phyloP scores from a whole-genome alignment of 2,329 filamentous ascomycete species.

The Helicocarpus griseus region DNA sequence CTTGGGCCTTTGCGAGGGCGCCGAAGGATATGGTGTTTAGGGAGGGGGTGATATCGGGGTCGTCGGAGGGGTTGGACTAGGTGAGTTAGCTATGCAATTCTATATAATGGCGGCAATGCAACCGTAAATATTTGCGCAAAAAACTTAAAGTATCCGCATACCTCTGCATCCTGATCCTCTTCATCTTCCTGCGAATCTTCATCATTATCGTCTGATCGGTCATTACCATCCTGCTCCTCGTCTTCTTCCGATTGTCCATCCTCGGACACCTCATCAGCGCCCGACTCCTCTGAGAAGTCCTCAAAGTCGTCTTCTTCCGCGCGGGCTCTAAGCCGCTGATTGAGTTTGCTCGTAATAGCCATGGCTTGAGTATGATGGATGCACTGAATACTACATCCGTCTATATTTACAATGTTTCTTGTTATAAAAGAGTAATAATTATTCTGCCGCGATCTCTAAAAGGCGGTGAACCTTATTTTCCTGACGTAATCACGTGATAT shows the following conservation, averaged over 20 bases:
- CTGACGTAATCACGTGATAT: background rate
- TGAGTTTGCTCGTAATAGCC: constrained; percentile 29
- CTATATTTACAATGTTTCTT: background rate
- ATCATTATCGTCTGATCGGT: constrained; percentile 20
- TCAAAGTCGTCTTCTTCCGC: constrained; percentile 30
- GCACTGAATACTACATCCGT: too few species aligned
- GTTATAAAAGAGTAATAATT: background rate
- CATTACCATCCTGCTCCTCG: constrained; percentile 29
- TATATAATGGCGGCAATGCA: too few species aligned
- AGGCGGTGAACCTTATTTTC: background rate
- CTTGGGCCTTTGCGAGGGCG: constrained; percentile 78
- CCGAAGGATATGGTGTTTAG: constrained; percentile 70
- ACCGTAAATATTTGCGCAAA: too few species aligned
- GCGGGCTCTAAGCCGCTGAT: constrained; percentile 33
- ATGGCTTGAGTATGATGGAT: constrained; percentile 14
- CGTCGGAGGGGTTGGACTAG: background rate
- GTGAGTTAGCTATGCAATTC: too few species aligned
- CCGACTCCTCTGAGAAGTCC: constrained; percentile 19
- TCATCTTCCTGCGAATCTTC: constrained; percentile 12
- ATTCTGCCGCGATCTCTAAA: background rate
- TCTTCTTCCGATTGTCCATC: constrained; percentile 10
- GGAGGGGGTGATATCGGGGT: constrained; percentile 27
- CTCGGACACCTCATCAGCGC: constrained; percentile 13
- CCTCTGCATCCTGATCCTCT: constrained; percentile 21
- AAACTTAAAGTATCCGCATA: too few species aligned